Base-by-base conservation (phyloP, 192 early-diverging fungal species). In the Fimicolochytrium jonesii region DNA sequence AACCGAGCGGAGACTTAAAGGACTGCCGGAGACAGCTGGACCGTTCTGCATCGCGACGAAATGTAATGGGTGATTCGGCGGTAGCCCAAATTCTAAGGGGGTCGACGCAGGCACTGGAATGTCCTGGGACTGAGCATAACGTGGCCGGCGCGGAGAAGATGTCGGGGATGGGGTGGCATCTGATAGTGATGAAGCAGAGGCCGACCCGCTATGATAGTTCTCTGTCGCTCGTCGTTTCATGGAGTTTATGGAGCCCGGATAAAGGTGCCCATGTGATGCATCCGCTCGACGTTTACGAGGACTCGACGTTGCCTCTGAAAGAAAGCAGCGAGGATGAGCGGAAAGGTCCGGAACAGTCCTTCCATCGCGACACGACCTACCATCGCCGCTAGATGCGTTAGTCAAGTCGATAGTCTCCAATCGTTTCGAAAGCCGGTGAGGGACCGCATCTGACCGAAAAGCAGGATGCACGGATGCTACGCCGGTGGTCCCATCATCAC, bases 361-460 rank as follows among this genome's bases (percentile, higher is more conserved):
- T 17, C 7, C 7, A 7, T 7, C 17, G 37, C 7, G 7, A 17
- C 37, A 7, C 37, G 9, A 39, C 37, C 17, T 17, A 39, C 26
- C 48, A 50, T 50, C 48, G 28, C 48, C 30, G 28, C 48, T 50
- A 15, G 48, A 50, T 50, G 25, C 48, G 30, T 17, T 25, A 15
- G 48, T 50, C 20, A 50, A 30, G 15, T 50, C 48, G 26, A 50
- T 50, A n/a, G n/a, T n/a, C n/a, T n/a, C n/a, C n/a, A n/a, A n/a
- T n/a, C n/a, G n/a, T n/a, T n/a, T n/a, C n/a, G n/a, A n/a, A n/a
- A n/a, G n/a, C n/a, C n/a, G n/a, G n/a, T n/a, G n/a, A n/a, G n/a
- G n/a, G n/a, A n/a, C n/a, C n/a, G n/a, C n/a, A n/a, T n/a, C n/a
- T n/a, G n/a, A n/a, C n/a, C n/a, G n/a, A n/a, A n/a, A n/a, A n/a